Percentiles rank a stretch among this genome's conserved stretches.
Conservation (phyloP, 768 basidiomycete species). For the Panaeolus papilionaceus region DNA sequence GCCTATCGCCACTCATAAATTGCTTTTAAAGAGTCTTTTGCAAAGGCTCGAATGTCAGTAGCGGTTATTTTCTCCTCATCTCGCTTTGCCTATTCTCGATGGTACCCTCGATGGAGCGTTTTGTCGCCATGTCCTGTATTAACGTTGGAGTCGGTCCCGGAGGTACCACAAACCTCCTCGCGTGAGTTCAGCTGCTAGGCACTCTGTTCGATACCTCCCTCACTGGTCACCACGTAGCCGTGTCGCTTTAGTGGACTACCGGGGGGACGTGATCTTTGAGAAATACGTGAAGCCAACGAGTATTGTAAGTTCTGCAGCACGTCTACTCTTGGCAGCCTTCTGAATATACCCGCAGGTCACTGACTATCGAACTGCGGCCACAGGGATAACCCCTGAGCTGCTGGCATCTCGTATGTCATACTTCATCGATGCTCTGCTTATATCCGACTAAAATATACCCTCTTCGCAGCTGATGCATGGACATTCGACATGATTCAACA, state of each 20-base stretch:
- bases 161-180: conserved; percentile 82
- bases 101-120: conserved; percentile 48
- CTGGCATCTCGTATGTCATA: conserved; percentile 44
- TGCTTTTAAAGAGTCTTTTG: conserved; percentile 27
- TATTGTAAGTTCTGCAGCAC: conserved; percentile 34
- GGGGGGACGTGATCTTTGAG: conserved; percentile 65
- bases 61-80: conserved; percentile 21
- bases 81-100: conserved; percentile 31
- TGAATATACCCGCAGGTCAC: conserved; percentile 50
- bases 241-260: conserved; percentile 60
- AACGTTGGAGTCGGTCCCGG: conserved; percentile 84
- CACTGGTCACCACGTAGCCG: conserved; percentile 35
- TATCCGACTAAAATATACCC: conserved; percentile 8
- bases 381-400: conserved; percentile 53
- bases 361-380: conserved; percentile 74
- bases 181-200: conserved; percentile 52
- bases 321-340: conserved; percentile 8
- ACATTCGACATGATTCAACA: conserved; percentile 71
- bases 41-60: not conserved
- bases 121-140: conserved; percentile 66
- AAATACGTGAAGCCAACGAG: conserved; percentile 71
- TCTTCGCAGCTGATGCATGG: conserved; percentile 51
- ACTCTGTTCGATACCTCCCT: not conserved
- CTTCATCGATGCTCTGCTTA: not conserved
- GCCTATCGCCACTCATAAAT: conserved; percentile 27